phyloP scores from a whole-genome alignment of 352 stramenopile genomes.

The Pseudoperonospora humuli region DNA sequence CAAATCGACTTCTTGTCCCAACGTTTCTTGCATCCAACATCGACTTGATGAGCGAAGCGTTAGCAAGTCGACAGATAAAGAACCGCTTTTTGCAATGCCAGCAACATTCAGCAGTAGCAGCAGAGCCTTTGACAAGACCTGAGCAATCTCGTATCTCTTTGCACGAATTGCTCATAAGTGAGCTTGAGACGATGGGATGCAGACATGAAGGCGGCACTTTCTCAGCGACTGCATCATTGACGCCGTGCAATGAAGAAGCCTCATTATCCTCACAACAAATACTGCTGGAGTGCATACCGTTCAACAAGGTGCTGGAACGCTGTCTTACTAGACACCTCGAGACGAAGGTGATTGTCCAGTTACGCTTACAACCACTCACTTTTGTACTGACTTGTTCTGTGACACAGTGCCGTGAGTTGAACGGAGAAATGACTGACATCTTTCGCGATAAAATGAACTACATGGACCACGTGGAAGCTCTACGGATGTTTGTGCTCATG shows the following conservation, averaged over 20 bases:
- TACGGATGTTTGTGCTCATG: constrained; percentile 67
- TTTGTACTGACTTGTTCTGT: too few species aligned
- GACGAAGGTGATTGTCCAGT: constrained; percentile 11
- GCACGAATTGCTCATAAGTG: constrained; percentile 6
- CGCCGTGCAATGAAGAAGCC: background rate
- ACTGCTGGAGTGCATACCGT: constrained; percentile 29
- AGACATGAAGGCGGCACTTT: constrained; percentile 2
- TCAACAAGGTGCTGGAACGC: constrained; percentile 25
- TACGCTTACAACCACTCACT: too few species aligned
- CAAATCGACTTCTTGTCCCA: constrained; percentile 30
- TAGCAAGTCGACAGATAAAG: constrained; percentile 60
- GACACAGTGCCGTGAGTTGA: constrained; percentile 40
- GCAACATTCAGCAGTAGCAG: background rate
- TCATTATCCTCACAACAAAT: constrained; percentile 1
- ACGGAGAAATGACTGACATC: constrained; percentile 36
- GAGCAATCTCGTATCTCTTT: constrained; percentile 5
- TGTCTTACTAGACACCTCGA: constrained; percentile 32
- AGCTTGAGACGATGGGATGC: constrained; percentile 11
- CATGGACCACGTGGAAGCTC: constrained; percentile 38
- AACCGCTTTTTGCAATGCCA: constrained; percentile 48
- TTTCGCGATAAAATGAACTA: constrained; percentile 49
- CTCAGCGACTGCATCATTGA: background rate
- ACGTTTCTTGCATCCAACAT: constrained; percentile 33
- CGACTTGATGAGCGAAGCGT: constrained; percentile 31
- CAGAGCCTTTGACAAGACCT: background rate